phyloP scores from a whole-genome alignment of 306 rosid species.

The Lupinus albus region DNA sequence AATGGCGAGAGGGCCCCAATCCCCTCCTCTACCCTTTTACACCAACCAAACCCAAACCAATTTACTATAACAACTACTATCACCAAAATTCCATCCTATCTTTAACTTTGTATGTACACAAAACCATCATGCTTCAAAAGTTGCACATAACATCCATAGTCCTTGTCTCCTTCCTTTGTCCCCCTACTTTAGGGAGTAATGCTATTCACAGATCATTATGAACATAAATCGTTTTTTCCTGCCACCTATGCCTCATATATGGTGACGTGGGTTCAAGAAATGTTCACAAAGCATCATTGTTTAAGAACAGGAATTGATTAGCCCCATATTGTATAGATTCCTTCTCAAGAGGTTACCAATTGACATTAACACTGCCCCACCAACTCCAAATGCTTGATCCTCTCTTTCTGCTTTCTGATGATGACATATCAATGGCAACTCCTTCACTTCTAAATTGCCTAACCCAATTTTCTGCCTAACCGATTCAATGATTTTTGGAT shows the following conservation, averaged over 20 bases:
- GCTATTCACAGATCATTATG: background rate
- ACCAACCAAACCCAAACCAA: conserved; percentile 68
- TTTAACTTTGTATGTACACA: conserved; percentile 60
- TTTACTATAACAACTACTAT: conserved; percentile 49
- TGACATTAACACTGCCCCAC: conserved; percentile 84
- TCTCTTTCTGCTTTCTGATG: conserved; percentile 55
- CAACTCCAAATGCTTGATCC: conserved; percentile 67
- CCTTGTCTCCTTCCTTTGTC: background rate
- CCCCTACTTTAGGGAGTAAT: conserved; percentile 48
- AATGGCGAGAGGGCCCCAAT: conserved; percentile 37
- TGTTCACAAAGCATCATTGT: background rate
- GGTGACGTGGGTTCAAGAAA: background rate
- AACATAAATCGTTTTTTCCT: background rate
- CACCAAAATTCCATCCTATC: conserved; percentile 53
- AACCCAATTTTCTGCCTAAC: conserved; percentile 75
- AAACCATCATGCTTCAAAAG: conserved; percentile 42
- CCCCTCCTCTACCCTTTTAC: conserved; percentile 35
- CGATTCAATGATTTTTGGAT: conserved; percentile 60
- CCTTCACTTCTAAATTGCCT: conserved; percentile 71
- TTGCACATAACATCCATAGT: conserved; percentile 28
- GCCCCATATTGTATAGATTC: conserved; percentile 82
- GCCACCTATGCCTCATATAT: background rate
- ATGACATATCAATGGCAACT: conserved; percentile 58
- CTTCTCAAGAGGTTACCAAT: conserved; percentile 87
- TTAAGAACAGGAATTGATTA: conserved; percentile 75